These are phyloP conservation scores for Polyporus tsugae DNA, from an alignment of 1,284 basidiomycete genomes.

Conservation along the genomic window DNA sequence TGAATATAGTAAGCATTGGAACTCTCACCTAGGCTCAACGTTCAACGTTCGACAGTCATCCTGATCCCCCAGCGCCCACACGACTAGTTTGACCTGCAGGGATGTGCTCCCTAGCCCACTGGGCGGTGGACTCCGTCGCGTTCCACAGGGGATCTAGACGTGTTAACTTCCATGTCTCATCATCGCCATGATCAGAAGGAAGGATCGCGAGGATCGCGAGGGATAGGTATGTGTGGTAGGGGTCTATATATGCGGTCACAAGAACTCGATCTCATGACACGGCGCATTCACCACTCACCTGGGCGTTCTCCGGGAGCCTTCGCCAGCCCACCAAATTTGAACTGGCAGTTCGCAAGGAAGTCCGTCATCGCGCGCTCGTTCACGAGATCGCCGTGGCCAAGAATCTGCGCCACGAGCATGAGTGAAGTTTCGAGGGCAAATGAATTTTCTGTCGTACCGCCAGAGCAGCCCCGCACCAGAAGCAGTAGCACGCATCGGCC, in stretches of 20 bases:
- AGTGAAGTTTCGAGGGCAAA: background rate
- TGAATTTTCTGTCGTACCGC: conserved; percentile 61
- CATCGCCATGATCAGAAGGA: conserved; percentile 48
- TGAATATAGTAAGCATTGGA: background rate
- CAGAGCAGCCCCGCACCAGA: conserved; percentile 86
- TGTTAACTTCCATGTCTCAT: conserved; percentile 62
- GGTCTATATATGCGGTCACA: conserved; percentile 60
- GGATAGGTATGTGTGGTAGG: conserved; percentile 91
- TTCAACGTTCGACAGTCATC: background rate
- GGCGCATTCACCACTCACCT: conserved; percentile 52
- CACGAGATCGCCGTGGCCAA: conserved; percentile 64
- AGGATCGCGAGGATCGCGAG: conserved; percentile 82
- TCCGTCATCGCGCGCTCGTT: conserved; percentile 60
- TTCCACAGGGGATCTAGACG: conserved; percentile 76
- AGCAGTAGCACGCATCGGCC: conserved; percentile 93
- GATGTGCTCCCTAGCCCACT: conserved; percentile 69
- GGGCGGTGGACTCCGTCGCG: conserved; percentile 65
- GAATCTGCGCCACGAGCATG: conserved; percentile 55
- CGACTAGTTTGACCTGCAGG: conserved; percentile 24
- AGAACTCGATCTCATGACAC: background rate
- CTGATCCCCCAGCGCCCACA: background rate
- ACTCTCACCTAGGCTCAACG: background rate
- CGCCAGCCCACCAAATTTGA: conserved; percentile 84
- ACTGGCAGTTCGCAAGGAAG: conserved; percentile 83
- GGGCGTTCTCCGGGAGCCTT: conserved; percentile 83